phyloP scores from a whole-genome alignment of 306 rosid genomes.

The Cucurbita moschata region DNA sequence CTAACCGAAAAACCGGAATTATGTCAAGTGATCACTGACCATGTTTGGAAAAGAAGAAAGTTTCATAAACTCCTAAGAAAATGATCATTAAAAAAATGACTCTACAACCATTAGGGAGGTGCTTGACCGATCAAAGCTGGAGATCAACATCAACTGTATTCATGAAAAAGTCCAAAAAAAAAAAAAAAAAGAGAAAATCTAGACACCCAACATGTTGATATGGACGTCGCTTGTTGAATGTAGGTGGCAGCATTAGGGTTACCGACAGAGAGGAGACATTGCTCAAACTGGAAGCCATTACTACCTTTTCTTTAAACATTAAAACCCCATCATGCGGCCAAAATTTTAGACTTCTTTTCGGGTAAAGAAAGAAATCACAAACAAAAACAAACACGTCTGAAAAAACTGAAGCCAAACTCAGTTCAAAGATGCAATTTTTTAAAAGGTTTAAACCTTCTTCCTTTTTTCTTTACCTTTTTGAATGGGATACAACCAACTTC shows the following conservation, averaged over 20 bases:
- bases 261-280: conserved; percentile 6
- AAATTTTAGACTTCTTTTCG: neutral
- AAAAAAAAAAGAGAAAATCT: neutral
- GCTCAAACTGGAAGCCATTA: neutral
- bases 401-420: neutral
- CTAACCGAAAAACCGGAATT: neutral
- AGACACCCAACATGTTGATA: neutral
- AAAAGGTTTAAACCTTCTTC: neutral
- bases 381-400: neutral
- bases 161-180: neutral
- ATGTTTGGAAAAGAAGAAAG: neutral
- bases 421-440: neutral
- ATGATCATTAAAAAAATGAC: neutral
- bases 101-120: neutral
- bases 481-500: neutral
- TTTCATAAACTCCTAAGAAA: neutral
- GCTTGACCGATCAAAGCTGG: conserved; percentile 1
- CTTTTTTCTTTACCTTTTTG: neutral
- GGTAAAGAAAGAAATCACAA: neutral
- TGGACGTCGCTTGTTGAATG: neutral
- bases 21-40: neutral
- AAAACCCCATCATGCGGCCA: neutral
- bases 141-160: neutral
- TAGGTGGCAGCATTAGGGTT: neutral
- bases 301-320: neutral